Percentiles rank a stretch among this genome's conserved stretches.
Evolutionary conservation across 306 rosid species (phyloP).

Genomic region (Cajanus cajan): DNA sequence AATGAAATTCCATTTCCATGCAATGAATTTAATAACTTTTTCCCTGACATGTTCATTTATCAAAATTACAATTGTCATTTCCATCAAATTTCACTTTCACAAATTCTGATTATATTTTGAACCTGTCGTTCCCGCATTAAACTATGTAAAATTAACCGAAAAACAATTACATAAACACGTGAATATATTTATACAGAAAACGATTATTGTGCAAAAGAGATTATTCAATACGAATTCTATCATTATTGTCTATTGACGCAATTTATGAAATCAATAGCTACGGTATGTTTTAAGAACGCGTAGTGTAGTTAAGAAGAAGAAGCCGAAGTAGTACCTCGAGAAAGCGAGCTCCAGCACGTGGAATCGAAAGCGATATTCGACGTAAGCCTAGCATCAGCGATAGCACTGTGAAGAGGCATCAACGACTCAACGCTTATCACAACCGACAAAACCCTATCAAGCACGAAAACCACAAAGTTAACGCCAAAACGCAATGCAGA

Average conservation of each 20-base stretch:
- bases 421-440: slow-evolving; percentile 69
- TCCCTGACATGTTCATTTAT: not conserved
- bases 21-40: not conserved
- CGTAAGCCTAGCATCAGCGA: slow-evolving; percentile 83
- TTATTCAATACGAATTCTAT: not conserved
- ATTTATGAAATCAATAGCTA: not conserved
- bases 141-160: not conserved
- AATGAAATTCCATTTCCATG: not conserved
- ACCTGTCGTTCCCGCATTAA: not conserved
- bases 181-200: too few species aligned
- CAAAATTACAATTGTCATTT: not conserved
- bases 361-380: slow-evolving; percentile 76
- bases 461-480: not conserved
- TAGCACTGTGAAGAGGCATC: slow-evolving; percentile 85
- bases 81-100: not conserved
- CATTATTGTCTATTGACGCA: not conserved
- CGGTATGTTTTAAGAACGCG: not conserved
- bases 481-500: not conserved
- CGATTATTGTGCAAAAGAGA: not conserved
- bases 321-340: slow-evolving; percentile 54
- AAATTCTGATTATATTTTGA: not conserved
- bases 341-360: slow-evolving; percentile 81
- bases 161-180: not conserved
- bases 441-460: slow-evolving; percentile 54
- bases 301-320: not conserved